Conservation (phyloP, 2,329 filamentous ascomycete species). For the Penicillium sp. region DNA sequence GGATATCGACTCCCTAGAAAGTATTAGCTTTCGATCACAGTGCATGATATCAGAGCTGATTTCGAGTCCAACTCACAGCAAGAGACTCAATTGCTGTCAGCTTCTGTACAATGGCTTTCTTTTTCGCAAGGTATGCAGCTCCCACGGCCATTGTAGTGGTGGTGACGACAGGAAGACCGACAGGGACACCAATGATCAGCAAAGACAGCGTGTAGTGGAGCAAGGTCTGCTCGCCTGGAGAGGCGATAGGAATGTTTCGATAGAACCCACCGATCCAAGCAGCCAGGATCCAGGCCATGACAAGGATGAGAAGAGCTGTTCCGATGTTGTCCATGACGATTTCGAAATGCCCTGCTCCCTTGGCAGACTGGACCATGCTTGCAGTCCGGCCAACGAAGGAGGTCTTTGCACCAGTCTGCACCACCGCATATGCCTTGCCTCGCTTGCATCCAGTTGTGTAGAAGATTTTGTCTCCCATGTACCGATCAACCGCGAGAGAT, state of each 20-base stretch:
- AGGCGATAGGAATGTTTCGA: conserved; percentile 58
- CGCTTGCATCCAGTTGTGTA: conserved; percentile 79
- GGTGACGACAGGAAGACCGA: conserved; percentile 72
- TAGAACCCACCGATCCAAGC: conserved; percentile 77
- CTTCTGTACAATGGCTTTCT: conserved; percentile 75
- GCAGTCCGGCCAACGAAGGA: conserved; percentile 75
- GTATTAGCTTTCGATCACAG: conserved; percentile 6
- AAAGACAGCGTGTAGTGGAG: conserved; percentile 64
- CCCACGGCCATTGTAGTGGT: conserved; percentile 73
- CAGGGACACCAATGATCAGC: conserved; percentile 73
- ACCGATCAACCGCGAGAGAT: conserved; percentile 61
- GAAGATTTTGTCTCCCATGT: conserved; percentile 69
- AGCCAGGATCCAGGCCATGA: conserved; percentile 69
- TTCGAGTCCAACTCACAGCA: conserved; percentile 41
- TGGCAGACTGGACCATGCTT: conserved; percentile 64
- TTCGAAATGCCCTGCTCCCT: conserved; percentile 74
- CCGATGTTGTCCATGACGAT: conserved; percentile 78
- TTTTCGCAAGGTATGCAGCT: conserved; percentile 68
- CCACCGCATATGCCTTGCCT: conserved; percentile 67
- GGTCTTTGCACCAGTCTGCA: conserved; percentile 59
- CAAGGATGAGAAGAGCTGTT: conserved; percentile 64
- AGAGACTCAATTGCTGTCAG: conserved; percentile 72
- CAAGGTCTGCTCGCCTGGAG: conserved; percentile 54
- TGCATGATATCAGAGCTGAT: not conserved
- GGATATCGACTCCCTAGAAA: conserved; percentile 60